Evolutionary conservation across 805 yeast species (phyloP).

Genomic region (Wickerhamiella cacticola): DNA sequence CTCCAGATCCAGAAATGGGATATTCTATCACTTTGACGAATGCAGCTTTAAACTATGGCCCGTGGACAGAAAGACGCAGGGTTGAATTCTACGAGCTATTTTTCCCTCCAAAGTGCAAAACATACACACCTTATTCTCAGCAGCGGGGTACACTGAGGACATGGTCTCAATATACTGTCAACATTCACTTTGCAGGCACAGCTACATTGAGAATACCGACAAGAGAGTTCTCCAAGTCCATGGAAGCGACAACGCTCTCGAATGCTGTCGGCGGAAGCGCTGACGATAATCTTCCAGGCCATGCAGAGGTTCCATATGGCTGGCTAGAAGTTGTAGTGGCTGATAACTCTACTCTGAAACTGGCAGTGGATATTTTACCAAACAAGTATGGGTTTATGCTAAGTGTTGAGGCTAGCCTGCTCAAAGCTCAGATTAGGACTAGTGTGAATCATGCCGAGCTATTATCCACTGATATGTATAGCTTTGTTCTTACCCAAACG

Average conservation of each 20-base stretch:
- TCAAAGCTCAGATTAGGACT: constrained; percentile 53
- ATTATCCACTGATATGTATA: constrained; percentile 48
- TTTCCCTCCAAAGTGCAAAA: constrained; percentile 45
- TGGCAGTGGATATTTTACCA: constrained; percentile 38
- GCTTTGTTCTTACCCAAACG: constrained; percentile 44
- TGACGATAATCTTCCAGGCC: constrained; percentile 25
- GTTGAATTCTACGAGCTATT: constrained; percentile 49
- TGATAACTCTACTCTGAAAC: constrained; percentile 39
- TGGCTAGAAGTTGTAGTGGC: constrained; percentile 72
- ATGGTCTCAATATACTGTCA: constrained; percentile 44
- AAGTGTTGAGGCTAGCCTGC: constrained; percentile 35
- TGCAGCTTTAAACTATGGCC: constrained; percentile 73
- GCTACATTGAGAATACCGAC: constrained; percentile 64
- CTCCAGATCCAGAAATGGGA: constrained; percentile 31
- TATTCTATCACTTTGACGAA: constrained; percentile 45
- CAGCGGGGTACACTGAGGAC: constrained; percentile 45
- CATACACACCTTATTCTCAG: constrained; percentile 36
- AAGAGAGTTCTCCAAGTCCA: constrained; percentile 59
- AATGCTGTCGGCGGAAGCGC: constrained; percentile 20
- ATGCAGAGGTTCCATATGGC: constrained; percentile 58
- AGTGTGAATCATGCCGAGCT: constrained; percentile 83
- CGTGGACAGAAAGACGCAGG: constrained; percentile 90
- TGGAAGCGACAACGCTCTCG: constrained; percentile 30
- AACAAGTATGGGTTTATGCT: constrained; percentile 46
- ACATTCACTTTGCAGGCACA: constrained; percentile 52